Conservation (phyloP, 1,284 basidiomycete genomes). For the Leccinum fallax region DNA sequence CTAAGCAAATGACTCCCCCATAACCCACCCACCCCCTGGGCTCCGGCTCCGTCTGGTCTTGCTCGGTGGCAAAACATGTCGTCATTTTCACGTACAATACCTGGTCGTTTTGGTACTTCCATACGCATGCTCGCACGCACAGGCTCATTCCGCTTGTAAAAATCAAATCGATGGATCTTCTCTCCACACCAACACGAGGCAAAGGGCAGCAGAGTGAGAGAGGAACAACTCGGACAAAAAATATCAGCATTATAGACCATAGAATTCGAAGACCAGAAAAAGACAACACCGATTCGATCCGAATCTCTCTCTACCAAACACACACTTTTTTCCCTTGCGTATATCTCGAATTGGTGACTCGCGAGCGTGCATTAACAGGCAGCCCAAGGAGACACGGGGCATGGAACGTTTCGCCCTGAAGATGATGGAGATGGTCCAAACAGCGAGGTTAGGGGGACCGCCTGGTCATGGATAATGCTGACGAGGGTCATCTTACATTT, state of each 20-base stretch:
- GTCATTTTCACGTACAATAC: slow-evolving; percentile 10
- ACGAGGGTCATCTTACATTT: slow-evolving; percentile 16
- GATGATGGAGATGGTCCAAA: slow-evolving; percentile 19
- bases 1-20: no score
- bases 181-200: slow-evolving; percentile 1
- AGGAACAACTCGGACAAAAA: background rate
- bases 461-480: slow-evolving; percentile 36
- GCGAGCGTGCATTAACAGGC: background rate
- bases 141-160: slow-evolving; percentile 5
- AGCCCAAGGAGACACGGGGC: background rate
- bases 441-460: slow-evolving; percentile 33
- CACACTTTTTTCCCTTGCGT: background rate
- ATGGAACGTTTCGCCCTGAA: slow-evolving; percentile 29
- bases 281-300: slow-evolving; percentile 1
- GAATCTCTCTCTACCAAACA: background rate
- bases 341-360: background rate
- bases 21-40: no score
- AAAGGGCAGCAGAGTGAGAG: background rate
- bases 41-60: background rate
- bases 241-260: background rate
- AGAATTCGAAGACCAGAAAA: background rate
- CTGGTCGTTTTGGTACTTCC: background rate
- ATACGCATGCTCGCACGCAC: background rate
- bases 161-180: slow-evolving; percentile 29
- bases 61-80: background rate